Percentiles rank a stretch among this genome's conserved stretches.
These are phyloP conservation scores for Withania somnifera DNA, from an alignment of 305 asterid genomes.

Conservation along the genomic window DNA sequence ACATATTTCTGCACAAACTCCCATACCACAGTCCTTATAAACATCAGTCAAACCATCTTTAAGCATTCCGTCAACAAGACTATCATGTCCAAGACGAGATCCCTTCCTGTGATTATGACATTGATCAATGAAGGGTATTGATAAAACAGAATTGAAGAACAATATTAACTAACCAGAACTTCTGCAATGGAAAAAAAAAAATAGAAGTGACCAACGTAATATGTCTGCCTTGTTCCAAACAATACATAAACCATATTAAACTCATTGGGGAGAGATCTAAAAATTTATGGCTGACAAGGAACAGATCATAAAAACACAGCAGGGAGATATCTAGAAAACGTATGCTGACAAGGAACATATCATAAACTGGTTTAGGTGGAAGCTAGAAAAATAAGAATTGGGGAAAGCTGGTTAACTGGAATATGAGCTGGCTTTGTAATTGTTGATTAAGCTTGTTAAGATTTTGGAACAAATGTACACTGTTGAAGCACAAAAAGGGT, in stretches of 20 bases:
- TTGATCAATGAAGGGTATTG: constrained; percentile 4
- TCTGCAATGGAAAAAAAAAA: not conserved
- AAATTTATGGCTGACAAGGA: not conserved
- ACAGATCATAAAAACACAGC: not conserved
- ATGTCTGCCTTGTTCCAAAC: not conserved
- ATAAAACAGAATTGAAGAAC: not conserved
- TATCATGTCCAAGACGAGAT: constrained; percentile 93
- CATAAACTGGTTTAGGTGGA: not conserved
- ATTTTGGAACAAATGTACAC: not conserved
- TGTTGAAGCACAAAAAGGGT: not conserved
- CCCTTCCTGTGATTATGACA: constrained; percentile 62
- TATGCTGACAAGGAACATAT: not conserved
- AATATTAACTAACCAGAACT: not conserved
- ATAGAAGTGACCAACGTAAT: not conserved
- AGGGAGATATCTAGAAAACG: not conserved
- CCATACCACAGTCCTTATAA: constrained; percentile 88
- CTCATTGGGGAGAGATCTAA: not conserved
- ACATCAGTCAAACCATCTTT: constrained; percentile 99
- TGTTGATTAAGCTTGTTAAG: not conserved
- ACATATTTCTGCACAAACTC: constrained; percentile 95
- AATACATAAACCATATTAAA: not conserved
- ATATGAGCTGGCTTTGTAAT: not conserved
- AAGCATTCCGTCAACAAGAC: constrained; percentile 97
- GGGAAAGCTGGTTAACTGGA: not conserved
- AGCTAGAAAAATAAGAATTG: not conserved